Base-by-base conservation (phyloP, 176 grass and related monocot species). In the Oryza officinalis region DNA sequence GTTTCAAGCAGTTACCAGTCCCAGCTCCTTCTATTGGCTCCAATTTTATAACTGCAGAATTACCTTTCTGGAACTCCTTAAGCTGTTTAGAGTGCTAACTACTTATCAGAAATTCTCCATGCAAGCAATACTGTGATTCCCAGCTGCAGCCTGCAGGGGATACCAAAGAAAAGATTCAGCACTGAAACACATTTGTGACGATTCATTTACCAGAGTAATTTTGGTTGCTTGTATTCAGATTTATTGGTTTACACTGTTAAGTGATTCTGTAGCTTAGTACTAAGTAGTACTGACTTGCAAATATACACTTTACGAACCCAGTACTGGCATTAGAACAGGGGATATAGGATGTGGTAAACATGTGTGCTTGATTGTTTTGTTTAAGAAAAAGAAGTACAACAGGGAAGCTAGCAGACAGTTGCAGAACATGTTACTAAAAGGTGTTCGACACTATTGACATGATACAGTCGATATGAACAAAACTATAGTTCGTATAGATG, bases 91-190 rank as follows among this genome's bases (percentile, higher is more conserved):
- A 97, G 61, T 0, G 90, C 81, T 30, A 97, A 85, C 54, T 97
- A 91, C 74, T 94, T 97, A 27, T 90, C 95, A 35, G 90, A 92
- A 68, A 94, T 76, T 71, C 95, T 92, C 33, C 95, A 94, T 66
- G 88, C 90, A 17, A 97, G 47, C 79, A 97, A 75, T 88, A 91
- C 79, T 23, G 90, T 84, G 72, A 88, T 94, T 69, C 91, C 88
- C 92, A 63, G n/a, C 33, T 35, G 33, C 33, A 35, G 5, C 33
- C 6, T 35, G 33, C 33, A 0, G 33, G 5, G 33, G 33, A 35
- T 35, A 35, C 5, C 33, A 6, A 35, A 35, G 33, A 35, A 35
- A 35, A 35, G 6, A 35, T 35, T 35, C 33, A 35, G 33, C 33
- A 35, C 0, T 1, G 33, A 35, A 35, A 7, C 33, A 35, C 0